A percentile compares a stretch with the other conserved stretches of the same genome.
Conservation (phyloP, 2,329 filamentous ascomycete species). For the Pyricularia grisea region DNA sequence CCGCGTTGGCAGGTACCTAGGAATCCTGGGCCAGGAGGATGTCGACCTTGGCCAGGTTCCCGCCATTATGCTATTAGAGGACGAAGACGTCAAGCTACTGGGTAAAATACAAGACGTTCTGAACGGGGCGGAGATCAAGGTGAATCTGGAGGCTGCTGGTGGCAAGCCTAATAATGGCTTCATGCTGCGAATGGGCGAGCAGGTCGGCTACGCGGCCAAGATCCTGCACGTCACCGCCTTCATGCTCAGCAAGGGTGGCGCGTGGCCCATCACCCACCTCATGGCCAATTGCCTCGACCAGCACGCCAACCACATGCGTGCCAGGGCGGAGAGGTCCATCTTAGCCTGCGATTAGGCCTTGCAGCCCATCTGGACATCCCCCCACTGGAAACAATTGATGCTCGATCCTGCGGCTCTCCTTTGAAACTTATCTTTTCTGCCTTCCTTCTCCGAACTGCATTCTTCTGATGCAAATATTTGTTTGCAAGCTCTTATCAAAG, state of each 20-base stretch:
- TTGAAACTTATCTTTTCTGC: background rate
- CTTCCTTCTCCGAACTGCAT: background rate
- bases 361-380: background rate
- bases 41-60: slow-evolving; percentile 74
- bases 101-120: slow-evolving; percentile 76
- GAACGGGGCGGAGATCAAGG: slow-evolving; percentile 67
- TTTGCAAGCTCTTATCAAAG: background rate
- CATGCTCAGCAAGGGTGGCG: slow-evolving; percentile 78
- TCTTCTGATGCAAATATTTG: background rate
- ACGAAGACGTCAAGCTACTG: slow-evolving; percentile 81
- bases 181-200: slow-evolving; percentile 39
- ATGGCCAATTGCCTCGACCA: slow-evolving; percentile 47
- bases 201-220: slow-evolving; percentile 71
- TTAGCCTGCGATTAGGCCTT: slow-evolving; percentile 23
- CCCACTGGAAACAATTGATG: background rate
- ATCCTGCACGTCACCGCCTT: slow-evolving; percentile 76
- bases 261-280: slow-evolving; percentile 66
- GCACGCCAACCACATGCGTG: slow-evolving; percentile 42
- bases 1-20: slow-evolving; percentile 81
- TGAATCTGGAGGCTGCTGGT: slow-evolving; percentile 44
- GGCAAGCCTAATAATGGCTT: slow-evolving; percentile 30
- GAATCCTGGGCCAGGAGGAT: slow-evolving; percentile 74
- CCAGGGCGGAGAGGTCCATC: slow-evolving; percentile 43
- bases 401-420: background rate
- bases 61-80: slow-evolving; percentile 81